Conservation (phyloP, 2,329 filamentous ascomycete genomes). For the Elsinoe ampelina region DNA sequence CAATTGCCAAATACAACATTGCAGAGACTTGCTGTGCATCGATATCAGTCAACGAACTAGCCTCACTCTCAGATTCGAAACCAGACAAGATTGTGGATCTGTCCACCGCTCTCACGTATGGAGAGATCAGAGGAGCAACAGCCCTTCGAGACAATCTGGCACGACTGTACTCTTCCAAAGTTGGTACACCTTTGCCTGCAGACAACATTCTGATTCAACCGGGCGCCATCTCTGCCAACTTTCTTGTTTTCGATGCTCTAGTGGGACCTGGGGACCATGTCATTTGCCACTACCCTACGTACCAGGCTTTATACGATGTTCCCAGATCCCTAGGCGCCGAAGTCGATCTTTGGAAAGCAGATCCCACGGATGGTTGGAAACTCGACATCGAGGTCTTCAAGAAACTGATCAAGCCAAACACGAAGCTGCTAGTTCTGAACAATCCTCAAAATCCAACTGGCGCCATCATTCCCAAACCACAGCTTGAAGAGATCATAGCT, state of each 20-base stretch:
- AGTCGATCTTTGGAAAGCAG: slow-evolving; percentile 66
- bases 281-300: slow-evolving; percentile 77
- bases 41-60: slow-evolving; percentile 60
- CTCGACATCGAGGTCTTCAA: slow-evolving; percentile 59
- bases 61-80: slow-evolving; percentile 48
- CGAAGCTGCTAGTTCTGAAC: slow-evolving; percentile 61
- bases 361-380: slow-evolving; percentile 54
- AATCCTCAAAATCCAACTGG: slow-evolving; percentile 82
- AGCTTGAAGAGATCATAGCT: slow-evolving; percentile 52
- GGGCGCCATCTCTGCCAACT: slow-evolving; percentile 79
- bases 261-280: slow-evolving; percentile 70
- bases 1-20: slow-evolving; percentile 54
- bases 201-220: slow-evolving; percentile 67
- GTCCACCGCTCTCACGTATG: slow-evolving; percentile 59
- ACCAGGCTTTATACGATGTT: slow-evolving; percentile 73
- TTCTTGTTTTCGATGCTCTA: slow-evolving; percentile 65
- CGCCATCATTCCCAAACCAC: slow-evolving; percentile 52
- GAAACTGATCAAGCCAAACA: slow-evolving; percentile 55
- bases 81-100: slow-evolving; percentile 36
- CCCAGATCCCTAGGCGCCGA: slow-evolving; percentile 66
- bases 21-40: slow-evolving; percentile 72
- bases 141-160: slow-evolving; percentile 56
- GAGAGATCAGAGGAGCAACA: slow-evolving; percentile 59
- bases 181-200: slow-evolving; percentile 36
- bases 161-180: slow-evolving; percentile 52